Evolutionary conservation across 495 filamentous ascomycete genomes (phyloP).

Genomic region (Aspergillus cavernicola): DNA sequence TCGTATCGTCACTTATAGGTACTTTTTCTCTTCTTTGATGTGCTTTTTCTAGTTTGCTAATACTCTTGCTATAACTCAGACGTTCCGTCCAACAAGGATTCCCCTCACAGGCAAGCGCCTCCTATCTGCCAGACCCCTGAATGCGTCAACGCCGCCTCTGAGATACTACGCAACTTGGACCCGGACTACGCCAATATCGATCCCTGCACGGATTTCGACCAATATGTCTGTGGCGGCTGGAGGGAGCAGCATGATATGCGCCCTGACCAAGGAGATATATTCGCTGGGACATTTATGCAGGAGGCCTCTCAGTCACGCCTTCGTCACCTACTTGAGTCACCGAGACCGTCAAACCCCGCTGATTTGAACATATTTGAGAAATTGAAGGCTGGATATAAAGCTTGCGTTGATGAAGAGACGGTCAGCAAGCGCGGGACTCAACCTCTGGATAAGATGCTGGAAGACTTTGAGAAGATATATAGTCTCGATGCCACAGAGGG

Average conservation of each 20-base stretch:
- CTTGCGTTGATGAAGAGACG: conserved; percentile 58
- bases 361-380: conserved; percentile 66
- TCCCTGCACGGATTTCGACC: conserved; percentile 66
- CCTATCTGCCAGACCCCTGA: conserved; percentile 53
- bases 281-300: conserved; percentile 55
- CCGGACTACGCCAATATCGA: conserved; percentile 61
- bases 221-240: conserved; percentile 68
- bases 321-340: conserved; percentile 60
- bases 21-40: background rate
- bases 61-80: background rate
- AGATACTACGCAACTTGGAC: conserved; percentile 63
- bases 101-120: conserved; percentile 18
- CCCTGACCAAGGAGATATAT: conserved; percentile 58
- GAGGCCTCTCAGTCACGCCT: conserved; percentile 57
- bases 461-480: conserved; percentile 51
- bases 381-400: conserved; percentile 57
- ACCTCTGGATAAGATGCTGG: conserved; percentile 50
- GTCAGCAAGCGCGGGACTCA: conserved; percentile 50
- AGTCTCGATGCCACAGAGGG: conserved; percentile 35
- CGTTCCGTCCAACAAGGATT: background rate
- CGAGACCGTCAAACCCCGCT: conserved; percentile 44
- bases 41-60: background rate
- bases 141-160: conserved; percentile 66
- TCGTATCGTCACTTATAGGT: background rate
- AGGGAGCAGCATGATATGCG: conserved; percentile 61